Evolutionary conservation across 306 rosid species (phyloP).

Genomic region (Boehmeria nivea): DNA sequence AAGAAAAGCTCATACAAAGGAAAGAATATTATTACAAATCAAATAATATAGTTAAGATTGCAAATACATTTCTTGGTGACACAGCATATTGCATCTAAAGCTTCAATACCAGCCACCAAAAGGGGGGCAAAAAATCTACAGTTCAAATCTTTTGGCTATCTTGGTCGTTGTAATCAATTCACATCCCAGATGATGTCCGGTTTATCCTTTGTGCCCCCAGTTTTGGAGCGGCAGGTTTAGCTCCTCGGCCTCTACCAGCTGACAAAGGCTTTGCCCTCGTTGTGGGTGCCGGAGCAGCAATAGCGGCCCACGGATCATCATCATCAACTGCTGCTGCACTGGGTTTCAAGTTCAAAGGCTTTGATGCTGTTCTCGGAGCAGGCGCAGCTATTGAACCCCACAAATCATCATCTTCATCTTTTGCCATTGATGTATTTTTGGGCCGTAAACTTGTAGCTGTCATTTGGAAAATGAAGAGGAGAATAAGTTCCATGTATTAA

Average conservation of each 20-base stretch:
- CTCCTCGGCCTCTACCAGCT: conserved; percentile 66
- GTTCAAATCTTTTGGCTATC: conserved; percentile 12
- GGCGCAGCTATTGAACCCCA: conserved; percentile 97
- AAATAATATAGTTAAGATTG: conserved; percentile 13
- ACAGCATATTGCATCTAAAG: not conserved
- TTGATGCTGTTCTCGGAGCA: conserved; percentile 64
- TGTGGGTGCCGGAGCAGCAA: conserved; percentile 91
- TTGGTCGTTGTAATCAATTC: conserved; percentile 20
- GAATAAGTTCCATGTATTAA: not conserved
- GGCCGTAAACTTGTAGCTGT: conserved; percentile 50
- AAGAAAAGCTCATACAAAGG: not conserved
- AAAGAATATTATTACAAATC: conserved; percentile 30
- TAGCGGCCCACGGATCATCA: conserved; percentile 96
- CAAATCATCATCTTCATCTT: conserved; percentile 65
- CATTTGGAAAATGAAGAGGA: not conserved
- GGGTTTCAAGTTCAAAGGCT: conserved; percentile 50
- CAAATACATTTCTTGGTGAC: conserved; percentile 19
- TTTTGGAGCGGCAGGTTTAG: conserved; percentile 68
- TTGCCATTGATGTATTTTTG: conserved; percentile 46
- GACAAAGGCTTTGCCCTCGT: conserved; percentile 75
- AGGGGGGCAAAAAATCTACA: conserved; percentile 14
- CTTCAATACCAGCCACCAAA: conserved; percentile 20
- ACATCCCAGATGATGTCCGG: conserved; percentile 67
- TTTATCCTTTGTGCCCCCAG: conserved; percentile 90
- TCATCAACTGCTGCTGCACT: conserved; percentile 30